These are phyloP conservation scores for Cicer bijugum DNA, from an alignment of 306 rosid species.

Conservation along the genomic window DNA sequence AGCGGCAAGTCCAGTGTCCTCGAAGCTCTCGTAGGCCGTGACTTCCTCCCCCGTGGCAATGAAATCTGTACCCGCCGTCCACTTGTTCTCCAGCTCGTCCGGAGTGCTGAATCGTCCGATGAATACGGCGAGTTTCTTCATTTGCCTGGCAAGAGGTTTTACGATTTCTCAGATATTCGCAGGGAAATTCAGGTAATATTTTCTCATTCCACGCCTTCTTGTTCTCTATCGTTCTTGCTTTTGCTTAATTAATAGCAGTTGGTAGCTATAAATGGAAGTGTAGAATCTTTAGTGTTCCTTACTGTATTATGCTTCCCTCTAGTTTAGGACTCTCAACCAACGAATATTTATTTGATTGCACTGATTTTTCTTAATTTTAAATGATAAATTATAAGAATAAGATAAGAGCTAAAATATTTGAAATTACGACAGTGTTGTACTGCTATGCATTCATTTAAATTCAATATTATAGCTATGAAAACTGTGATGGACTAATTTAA, in stretches of 20 bases:
- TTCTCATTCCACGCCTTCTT: too few species aligned
- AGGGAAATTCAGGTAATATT: conserved; percentile 83
- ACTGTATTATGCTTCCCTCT: background rate
- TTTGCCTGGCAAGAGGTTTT: conserved; percentile 70
- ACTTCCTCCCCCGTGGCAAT: conserved; percentile 89
- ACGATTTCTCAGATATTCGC: conserved; percentile 86
- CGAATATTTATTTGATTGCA: background rate
- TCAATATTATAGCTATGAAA: background rate
- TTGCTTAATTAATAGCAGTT: background rate
- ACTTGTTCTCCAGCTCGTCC: conserved; percentile 91
- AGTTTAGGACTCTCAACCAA: background rate
- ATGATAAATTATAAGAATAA: background rate
- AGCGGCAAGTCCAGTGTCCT: conserved; percentile 99
- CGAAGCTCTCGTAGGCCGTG: conserved; percentile 94
- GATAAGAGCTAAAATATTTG: background rate
- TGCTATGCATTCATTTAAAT: background rate
- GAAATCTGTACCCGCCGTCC: conserved; percentile 96
- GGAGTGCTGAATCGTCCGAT: conserved; percentile 62
- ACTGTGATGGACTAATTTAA: background rate
- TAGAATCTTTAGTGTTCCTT: background rate
- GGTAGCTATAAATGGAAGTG: background rate
- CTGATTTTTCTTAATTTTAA: background rate
- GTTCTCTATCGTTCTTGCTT: background rate
- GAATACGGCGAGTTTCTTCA: conserved; percentile 98
- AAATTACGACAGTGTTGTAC: background rate